Evolutionary conservation across 2,329 filamentous ascomycete species (phyloP).

Genomic region (Talaromyces sp.): DNA sequence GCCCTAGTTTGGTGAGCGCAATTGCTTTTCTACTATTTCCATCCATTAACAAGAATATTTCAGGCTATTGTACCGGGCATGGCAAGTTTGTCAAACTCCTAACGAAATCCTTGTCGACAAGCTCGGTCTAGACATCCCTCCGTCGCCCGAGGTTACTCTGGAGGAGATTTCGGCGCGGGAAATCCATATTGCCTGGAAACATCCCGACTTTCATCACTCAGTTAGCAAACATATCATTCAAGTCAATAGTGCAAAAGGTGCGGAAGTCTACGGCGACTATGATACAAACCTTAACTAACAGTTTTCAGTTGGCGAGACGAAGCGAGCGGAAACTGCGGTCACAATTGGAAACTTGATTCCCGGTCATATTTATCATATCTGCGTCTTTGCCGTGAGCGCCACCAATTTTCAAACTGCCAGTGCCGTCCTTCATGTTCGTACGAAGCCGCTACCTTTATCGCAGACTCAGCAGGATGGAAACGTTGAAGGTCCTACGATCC

Average conservation of each 20-base stretch:
- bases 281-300: not conserved
- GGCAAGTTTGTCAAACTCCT: conserved; percentile 84
- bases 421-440: conserved; percentile 77
- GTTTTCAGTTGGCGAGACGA: conserved; percentile 73
- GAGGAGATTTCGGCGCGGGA: conserved; percentile 84
- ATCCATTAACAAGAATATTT: conserved; percentile 11
- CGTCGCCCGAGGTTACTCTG: conserved; percentile 82
- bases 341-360: conserved; percentile 85
- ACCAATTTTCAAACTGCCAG: conserved; percentile 93
- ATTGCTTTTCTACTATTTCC: conserved; percentile 1
- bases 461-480: conserved; percentile 35
- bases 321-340: conserved; percentile 77
- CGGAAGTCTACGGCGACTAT: not conserved
- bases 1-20: conserved; percentile 47
- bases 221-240: conserved; percentile 88
- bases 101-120: conserved; percentile 87
- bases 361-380: conserved; percentile 86
- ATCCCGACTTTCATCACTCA: conserved; percentile 62
- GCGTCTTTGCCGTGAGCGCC: conserved; percentile 84
- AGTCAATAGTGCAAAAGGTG: conserved; percentile 88
- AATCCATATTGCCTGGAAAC: conserved; percentile 87
- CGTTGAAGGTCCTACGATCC: conserved; percentile 43
- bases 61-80: conserved; percentile 81
- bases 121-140: conserved; percentile 89
- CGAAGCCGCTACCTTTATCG: conserved; percentile 52